phyloP scores from a whole-genome alignment of 495 filamentous ascomycete genomes.

The Hypomontagnella monticulosa region DNA sequence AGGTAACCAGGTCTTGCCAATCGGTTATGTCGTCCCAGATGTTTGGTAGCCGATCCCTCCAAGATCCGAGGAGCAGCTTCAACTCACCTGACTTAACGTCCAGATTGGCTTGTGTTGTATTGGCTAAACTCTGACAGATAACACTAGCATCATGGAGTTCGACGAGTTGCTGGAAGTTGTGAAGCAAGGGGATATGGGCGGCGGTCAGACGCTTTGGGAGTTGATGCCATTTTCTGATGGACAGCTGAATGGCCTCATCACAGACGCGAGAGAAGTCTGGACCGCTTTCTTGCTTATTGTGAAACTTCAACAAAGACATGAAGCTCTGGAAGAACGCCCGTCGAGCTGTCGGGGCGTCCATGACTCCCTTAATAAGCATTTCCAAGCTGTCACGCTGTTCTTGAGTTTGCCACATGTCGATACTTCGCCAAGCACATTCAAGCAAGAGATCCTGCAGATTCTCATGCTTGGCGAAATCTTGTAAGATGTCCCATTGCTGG shows the following conservation, averaged over 20 bases:
- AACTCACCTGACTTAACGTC: constrained; percentile 95
- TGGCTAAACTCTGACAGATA: constrained; percentile 86
- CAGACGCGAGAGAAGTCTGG: constrained; percentile 87
- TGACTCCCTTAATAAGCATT: constrained; percentile 90
- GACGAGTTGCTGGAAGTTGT: constrained; percentile 98
- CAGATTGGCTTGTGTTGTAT: constrained; percentile 84
- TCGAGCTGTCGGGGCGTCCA: constrained; percentile 94
- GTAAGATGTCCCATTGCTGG: constrained; percentile 97
- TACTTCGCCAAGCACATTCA: constrained; percentile 92
- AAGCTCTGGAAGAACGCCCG: constrained; percentile 97
- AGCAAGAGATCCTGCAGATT: constrained; percentile 97
- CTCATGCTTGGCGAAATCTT: constrained; percentile 98
- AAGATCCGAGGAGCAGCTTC: constrained; percentile 91
- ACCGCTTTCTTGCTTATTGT: constrained; percentile 82
- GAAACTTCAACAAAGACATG: constrained; percentile 92
- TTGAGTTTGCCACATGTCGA: constrained; percentile 88
- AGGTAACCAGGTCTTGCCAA: constrained; percentile 98
- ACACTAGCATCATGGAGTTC: constrained; percentile 97
- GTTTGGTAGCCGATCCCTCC: constrained; percentile 95
- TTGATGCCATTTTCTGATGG: constrained; percentile 98
- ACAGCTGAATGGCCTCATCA: constrained; percentile 95
- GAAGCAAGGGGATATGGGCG: constrained; percentile 91
- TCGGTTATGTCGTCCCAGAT: constrained; percentile 99
- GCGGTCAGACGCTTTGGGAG: constrained; percentile 92
- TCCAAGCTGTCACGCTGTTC: constrained; percentile 90